These are phyloP conservation scores for Mediolabrus comicus DNA, from an alignment of 108 stramenopile genomes.

Conservation along the genomic window DNA sequence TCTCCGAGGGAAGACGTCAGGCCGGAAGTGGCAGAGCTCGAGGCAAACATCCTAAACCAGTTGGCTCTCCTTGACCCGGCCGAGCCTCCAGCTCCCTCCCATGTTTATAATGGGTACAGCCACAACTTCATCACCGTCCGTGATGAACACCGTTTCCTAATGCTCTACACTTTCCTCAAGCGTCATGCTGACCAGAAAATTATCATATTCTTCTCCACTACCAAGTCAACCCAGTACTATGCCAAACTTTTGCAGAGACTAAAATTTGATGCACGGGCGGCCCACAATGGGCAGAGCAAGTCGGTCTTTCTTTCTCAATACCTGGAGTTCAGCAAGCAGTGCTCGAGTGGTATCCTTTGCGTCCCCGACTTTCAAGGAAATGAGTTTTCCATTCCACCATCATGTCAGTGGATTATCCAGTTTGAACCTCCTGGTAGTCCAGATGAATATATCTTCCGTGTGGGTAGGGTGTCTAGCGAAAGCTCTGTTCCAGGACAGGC, in stretches of 20 bases:
- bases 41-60: background rate
- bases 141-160: slow-evolving; percentile 35
- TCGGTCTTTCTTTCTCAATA: slow-evolving; percentile 12
- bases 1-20: background rate
- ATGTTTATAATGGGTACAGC: slow-evolving; percentile 14
- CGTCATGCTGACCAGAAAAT: slow-evolving; percentile 16
- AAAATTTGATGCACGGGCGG: slow-evolving; percentile 18
- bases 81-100: background rate
- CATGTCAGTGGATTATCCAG: slow-evolving; percentile 30
- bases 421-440: slow-evolving; percentile 34
- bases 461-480: slow-evolving; percentile 16
- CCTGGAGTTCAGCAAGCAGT: slow-evolving; percentile 11
- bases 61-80: background rate
- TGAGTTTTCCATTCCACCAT: slow-evolving; percentile 15
- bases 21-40: background rate
- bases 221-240: slow-evolving; percentile 30
- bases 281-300: slow-evolving; percentile 15
- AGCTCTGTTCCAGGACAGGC: slow-evolving; percentile 3
- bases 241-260: slow-evolving; percentile 11
- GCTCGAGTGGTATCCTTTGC: slow-evolving; percentile 17
- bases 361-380: slow-evolving; percentile 23
- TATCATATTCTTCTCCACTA: slow-evolving; percentile 37
- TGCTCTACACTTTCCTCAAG: slow-evolving; percentile 45
- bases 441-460: slow-evolving; percentile 32
- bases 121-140: slow-evolving; percentile 43